A percentile compares a stretch with the other conserved stretches of the same genome.
phyloP scores from a whole-genome alignment of 129 eudicot genomes.

The Smallanthus sonchifolius region DNA sequence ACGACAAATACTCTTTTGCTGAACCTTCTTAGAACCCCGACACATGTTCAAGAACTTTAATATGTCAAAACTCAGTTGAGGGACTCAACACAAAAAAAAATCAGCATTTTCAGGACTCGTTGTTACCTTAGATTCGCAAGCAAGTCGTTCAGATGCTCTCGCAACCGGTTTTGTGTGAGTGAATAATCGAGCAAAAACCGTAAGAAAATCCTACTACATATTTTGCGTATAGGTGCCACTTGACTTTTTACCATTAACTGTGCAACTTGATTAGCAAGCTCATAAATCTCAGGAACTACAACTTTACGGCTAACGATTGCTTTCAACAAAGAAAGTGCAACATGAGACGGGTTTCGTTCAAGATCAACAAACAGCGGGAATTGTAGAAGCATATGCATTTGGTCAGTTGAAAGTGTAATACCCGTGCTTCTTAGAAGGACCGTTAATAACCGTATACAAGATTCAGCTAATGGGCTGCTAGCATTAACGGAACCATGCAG shows the following conservation, averaged over 20 bases:
- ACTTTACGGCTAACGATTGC: slow-evolving; percentile 64
- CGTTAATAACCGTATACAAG: slow-evolving; percentile 70
- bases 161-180: slow-evolving; percentile 49
- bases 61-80: background rate
- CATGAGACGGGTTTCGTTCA: slow-evolving; percentile 64
- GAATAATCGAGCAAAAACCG: slow-evolving; percentile 67
- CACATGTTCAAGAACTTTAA: background rate
- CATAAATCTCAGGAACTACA: slow-evolving; percentile 71
- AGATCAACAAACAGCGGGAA: slow-evolving; percentile 79
- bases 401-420: slow-evolving; percentile 65
- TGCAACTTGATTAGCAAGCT: slow-evolving; percentile 61
- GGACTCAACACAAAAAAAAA: background rate
- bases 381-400: slow-evolving; percentile 74
- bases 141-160: slow-evolving; percentile 65
- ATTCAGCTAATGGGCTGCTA: slow-evolving; percentile 53
- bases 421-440: slow-evolving; percentile 59
- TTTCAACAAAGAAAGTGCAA: slow-evolving; percentile 79
- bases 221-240: slow-evolving; percentile 60
- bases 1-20: background rate
- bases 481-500: slow-evolving; percentile 62
- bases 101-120: background rate
- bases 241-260: slow-evolving; percentile 75
- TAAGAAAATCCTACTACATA: slow-evolving; percentile 66
- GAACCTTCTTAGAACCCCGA: background rate
- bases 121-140: slow-evolving; percentile 56